Percentiles rank a stretch among this genome's conserved stretches.
phyloP scores from a whole-genome alignment of 768 basidiomycete genomes.

The Hypholoma sublateritium region DNA sequence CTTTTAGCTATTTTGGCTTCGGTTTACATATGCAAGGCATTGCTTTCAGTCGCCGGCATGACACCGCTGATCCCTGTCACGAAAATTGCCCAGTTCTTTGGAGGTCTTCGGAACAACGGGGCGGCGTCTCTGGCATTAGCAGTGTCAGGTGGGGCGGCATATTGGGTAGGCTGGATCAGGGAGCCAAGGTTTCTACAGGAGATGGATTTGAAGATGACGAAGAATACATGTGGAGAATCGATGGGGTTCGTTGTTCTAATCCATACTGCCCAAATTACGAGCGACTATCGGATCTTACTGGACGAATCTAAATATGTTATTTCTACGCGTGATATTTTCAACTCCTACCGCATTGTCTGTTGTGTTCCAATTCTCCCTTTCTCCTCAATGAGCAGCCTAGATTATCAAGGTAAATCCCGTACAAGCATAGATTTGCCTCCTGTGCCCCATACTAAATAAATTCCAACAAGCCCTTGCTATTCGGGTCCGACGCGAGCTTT shows the following conservation, averaged over 20 bases:
- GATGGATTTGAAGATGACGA: neutral
- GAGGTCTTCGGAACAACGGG: neutral
- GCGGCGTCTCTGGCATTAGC: neutral
- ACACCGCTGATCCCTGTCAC: neutral
- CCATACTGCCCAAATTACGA: neutral
- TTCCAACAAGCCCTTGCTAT: too few relatives aligned
- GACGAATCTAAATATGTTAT: neutral
- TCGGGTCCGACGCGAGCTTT: neutral
- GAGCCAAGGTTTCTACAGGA: neutral
- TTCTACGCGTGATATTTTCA: too few relatives aligned
- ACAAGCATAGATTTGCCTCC: too few relatives aligned
- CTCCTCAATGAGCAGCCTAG: too few relatives aligned
- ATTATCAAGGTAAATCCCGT: too few relatives aligned
- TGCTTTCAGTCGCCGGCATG: neutral
- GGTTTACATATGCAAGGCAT: neutral
- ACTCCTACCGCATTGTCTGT: too few relatives aligned
- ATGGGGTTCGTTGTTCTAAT: neutral
- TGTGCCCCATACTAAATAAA: too few relatives aligned
- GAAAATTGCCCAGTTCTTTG: slow-evolving; percentile 1
- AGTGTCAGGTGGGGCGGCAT: slow-evolving; percentile 1
- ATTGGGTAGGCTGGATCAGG: neutral
- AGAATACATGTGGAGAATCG: neutral
- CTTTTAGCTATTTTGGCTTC: neutral
- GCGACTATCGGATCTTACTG: neutral
- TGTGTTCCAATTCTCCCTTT: too few relatives aligned